Evolutionary conservation across 163 green algal species (phyloP).

Genomic region (Scenedesmus sp.): DNA sequence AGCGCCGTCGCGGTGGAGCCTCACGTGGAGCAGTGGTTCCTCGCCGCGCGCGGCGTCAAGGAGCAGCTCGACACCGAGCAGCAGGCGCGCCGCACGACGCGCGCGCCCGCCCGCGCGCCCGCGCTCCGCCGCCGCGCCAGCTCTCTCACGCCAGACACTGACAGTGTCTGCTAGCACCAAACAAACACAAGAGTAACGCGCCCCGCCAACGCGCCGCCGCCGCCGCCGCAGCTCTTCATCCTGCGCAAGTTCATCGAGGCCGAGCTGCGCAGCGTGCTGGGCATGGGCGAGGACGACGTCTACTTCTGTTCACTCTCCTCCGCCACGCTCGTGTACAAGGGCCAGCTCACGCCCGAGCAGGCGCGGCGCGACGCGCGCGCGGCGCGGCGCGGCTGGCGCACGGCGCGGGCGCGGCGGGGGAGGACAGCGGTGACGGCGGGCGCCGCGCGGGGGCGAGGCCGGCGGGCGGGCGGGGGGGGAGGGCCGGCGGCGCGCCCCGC

Average conservation of each 20-base stretch:
- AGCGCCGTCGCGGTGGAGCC: conserved; percentile 87
- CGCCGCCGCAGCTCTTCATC: conserved; percentile 80
- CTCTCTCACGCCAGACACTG: background rate
- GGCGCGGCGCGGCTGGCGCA: no score
- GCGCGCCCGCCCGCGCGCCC: no score
- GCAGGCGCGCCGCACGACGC: no score
- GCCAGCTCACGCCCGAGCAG: conserved; percentile 93
- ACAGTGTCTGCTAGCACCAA: background rate
- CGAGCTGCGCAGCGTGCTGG: conserved; percentile 45
- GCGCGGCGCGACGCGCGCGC: conserved; percentile 42
- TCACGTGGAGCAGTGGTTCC: conserved; percentile 84
- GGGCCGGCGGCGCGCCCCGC: no score
- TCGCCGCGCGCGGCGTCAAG: conserved; percentile 39
- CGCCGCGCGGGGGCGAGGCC: no score
- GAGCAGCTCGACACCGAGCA: conserved; percentile 54
- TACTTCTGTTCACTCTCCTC: conserved; percentile 89
- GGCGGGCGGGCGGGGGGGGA: no score
- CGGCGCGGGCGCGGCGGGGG: no score
- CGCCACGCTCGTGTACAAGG: conserved; percentile 96
- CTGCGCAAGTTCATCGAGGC: conserved; percentile 87
- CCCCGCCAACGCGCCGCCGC: background rate
- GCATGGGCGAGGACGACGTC: conserved; percentile 75
- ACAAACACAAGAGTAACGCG: background rate
- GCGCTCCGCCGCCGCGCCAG: no score
- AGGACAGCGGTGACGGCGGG: no score